Evolutionary conservation across 805 yeast genomes (phyloP).

Genomic region (Pichia manshurica): DNA sequence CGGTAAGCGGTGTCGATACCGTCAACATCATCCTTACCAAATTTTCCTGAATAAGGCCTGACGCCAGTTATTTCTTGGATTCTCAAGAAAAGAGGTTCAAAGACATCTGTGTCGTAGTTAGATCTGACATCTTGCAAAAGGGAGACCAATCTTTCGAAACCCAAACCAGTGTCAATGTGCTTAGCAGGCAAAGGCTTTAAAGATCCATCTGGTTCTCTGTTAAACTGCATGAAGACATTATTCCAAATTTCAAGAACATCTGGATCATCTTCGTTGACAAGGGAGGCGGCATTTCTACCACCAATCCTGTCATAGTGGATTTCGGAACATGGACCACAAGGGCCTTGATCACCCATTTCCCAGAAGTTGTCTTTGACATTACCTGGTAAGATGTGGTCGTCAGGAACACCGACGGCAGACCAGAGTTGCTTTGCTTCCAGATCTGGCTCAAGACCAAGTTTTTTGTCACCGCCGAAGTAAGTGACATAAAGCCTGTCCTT

Average conservation of each 20-base stretch:
- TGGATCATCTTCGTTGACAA: conserved; percentile 97
- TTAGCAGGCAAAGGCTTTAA: conserved; percentile 84
- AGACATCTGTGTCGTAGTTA: conserved; percentile 96
- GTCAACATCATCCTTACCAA: conserved; percentile 87
- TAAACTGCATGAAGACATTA: conserved; percentile 92
- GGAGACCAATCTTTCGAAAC: conserved; percentile 95
- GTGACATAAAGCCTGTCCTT: conserved; percentile 85
- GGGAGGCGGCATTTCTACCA: conserved; percentile 86
- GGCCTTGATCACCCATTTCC: conserved; percentile 99
- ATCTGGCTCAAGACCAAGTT: conserved; percentile 83
- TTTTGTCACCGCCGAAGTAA: conserved; percentile 90
- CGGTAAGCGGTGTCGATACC: conserved; percentile 98
- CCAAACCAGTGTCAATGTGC: conserved; percentile 98
- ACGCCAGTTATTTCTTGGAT: conserved; percentile 93
- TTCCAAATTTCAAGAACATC: conserved; percentile 98
- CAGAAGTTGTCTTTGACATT: conserved; percentile 89
- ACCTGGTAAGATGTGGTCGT: conserved; percentile 92
- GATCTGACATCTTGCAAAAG: conserved; percentile 86
- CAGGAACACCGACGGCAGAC: conserved; percentile 82
- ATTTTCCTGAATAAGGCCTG: conserved; percentile 85
- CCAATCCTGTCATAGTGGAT: conserved; percentile 97
- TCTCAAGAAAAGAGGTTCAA: conserved; percentile 76
- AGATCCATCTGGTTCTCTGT: conserved; percentile 83
- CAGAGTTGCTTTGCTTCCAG: conserved; percentile 86
- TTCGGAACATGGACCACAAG: conserved; percentile 99